These are phyloP conservation scores for Colletotrichum costaricense DNA, from an alignment of 2,329 filamentous ascomycete genomes.

Conservation along the genomic window DNA sequence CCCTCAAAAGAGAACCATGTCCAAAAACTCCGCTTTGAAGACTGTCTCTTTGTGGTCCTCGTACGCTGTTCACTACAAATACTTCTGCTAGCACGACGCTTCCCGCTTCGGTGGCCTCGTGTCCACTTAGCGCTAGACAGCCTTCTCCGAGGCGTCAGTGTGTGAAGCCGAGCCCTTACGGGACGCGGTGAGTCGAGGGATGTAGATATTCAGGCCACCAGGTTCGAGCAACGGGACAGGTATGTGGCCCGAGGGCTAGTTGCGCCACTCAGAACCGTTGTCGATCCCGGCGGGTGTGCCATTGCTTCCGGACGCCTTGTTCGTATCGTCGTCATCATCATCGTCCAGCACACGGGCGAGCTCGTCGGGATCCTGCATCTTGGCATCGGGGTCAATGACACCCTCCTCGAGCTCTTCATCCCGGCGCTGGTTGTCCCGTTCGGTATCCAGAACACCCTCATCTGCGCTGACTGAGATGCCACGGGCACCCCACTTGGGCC, in stretches of 20 bases:
- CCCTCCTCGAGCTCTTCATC: conserved; percentile 55
- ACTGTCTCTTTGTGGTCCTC: not conserved
- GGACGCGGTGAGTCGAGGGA: not conserved
- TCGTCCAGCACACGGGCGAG: conserved; percentile 69
- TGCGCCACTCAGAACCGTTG: conserved; percentile 59
- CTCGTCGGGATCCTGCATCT: conserved; percentile 75
- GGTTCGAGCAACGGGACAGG: not conserved
- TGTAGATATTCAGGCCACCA: not conserved
- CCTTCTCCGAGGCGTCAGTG: not conserved
- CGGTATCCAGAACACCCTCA: conserved; percentile 65
- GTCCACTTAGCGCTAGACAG: not conserved
- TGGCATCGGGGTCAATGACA: conserved; percentile 69
- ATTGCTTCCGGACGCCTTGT: conserved; percentile 37
- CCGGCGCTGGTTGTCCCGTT: conserved; percentile 55
- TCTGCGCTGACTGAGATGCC: conserved; percentile 76
- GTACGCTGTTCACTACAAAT: not conserved
- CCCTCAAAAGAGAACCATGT: not conserved
- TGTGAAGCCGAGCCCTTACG: not conserved
- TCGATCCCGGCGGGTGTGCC: conserved; percentile 52
- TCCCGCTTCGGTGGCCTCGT: not conserved
- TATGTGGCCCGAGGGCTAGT: conserved; percentile 7
- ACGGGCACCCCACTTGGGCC: conserved; percentile 71
- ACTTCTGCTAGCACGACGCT: not conserved
- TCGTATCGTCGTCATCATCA: conserved; percentile 63
- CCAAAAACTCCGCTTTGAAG: not conserved